phyloP scores from a whole-genome alignment of 306 rosid species.

The Medicago lupulina region DNA sequence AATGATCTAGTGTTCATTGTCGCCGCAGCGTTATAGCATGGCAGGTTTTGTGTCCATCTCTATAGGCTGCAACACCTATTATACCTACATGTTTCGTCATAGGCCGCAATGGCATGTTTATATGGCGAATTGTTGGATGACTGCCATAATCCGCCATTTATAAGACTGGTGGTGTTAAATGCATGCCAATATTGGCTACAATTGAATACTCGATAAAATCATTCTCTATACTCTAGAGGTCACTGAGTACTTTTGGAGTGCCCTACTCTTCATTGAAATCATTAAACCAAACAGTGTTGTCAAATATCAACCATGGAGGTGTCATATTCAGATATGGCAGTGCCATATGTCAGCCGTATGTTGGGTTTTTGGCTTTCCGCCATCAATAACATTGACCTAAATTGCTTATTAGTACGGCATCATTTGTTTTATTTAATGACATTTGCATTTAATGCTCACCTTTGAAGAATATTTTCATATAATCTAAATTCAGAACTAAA shows the following conservation, averaged over 20 bases:
- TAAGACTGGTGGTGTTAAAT: not conserved
- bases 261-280: not conserved
- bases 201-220: not conserved
- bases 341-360: too few relatives aligned
- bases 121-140: not conserved
- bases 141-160: not conserved
- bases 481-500: not conserved
- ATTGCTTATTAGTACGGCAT: not conserved
- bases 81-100: not conserved
- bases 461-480: slow-evolving; percentile 9
- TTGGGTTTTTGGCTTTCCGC: too few relatives aligned
- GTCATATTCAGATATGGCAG: too few relatives aligned
- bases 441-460: slow-evolving; percentile 6
- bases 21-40: not conserved
- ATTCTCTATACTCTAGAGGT: not conserved
- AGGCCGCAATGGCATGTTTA: not conserved
- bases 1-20: not conserved
- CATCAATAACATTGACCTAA: too few relatives aligned
- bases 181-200: not conserved
- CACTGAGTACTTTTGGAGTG: not conserved
- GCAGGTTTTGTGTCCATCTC: not conserved
- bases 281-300: not conserved
- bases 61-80: not conserved
- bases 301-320: too few relatives aligned
- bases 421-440: not conserved